Base-by-base conservation (phyloP, 352 stramenopile species). In the Phytophthora pluvialis region DNA sequence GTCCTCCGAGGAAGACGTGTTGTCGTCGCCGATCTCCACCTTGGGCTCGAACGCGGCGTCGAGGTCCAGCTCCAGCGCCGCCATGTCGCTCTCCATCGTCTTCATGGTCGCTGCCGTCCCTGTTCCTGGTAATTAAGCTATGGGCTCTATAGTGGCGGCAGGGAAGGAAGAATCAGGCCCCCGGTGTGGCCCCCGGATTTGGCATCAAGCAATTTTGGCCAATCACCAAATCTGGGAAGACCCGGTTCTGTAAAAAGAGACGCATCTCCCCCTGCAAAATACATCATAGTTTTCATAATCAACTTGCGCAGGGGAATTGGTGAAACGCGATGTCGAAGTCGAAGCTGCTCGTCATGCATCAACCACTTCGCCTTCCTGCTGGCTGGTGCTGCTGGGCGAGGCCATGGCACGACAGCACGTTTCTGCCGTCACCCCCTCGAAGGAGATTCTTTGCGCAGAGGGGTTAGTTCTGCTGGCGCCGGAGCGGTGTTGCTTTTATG, bases 71-170 rank as follows among this genome's bases (percentile, higher is more conserved):
- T 65, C 66, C 46, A 73, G 60, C 42, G 60, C 66, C 13, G 66
- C 66, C 66, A 73, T 66, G 47, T 73, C 66, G 35, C 52, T 70
- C 66, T 70, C 66, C 42, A 70, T 65, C 26, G 50, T 57, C 53
- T 73, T 73, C 66, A 73, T 73, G 29, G 36, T 53, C 13, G 31
- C 36, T 53, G n/a, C 21, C 26, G 15, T 16, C 3, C 29, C 26
- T 44, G 4, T 48, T 6, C 18, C 26, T 38, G 26, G 35, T 47
- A 65, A 60, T 46, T 70, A 36, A 35, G 56, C 32, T 64, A 40
- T 64, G 42, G 36, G 21, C 21, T 21, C 21, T 21, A 21, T 21
- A 21, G 21, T 2, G 39, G 35, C 36, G 49, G 42, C 45, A 15
- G 13, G 45, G 45, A n/a, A 13, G 15, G 25, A 39, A 44, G 16